Percentiles rank a stretch among this genome's conserved stretches.
These are phyloP conservation scores for Saccharomyces paradoxus DNA, from an alignment of 805 yeast genomes.

Conservation along the genomic window DNA sequence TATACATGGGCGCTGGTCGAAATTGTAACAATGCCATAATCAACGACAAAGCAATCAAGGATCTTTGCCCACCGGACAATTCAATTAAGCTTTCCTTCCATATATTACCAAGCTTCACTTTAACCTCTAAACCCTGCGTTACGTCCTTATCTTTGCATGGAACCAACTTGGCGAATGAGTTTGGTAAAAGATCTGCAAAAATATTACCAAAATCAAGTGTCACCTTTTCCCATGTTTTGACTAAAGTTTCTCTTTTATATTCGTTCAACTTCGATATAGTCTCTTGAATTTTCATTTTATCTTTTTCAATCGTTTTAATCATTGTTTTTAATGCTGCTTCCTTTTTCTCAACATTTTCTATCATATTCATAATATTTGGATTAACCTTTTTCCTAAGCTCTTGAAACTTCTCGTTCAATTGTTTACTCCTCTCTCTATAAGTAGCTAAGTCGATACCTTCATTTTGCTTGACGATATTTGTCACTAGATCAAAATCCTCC, in stretches of 20 bases:
- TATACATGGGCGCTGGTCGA: slow-evolving; percentile 98
- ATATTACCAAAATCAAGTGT: slow-evolving; percentile 83
- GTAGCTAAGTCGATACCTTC: slow-evolving; percentile 57
- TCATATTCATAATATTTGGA: slow-evolving; percentile 80
- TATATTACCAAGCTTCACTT: slow-evolving; percentile 79
- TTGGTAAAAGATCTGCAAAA: slow-evolving; percentile 81
- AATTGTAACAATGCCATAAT: slow-evolving; percentile 87
- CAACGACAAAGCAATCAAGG: slow-evolving; percentile 83
- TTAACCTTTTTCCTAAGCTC: slow-evolving; percentile 77
- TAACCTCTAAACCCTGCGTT: slow-evolving; percentile 83
- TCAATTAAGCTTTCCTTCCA: slow-evolving; percentile 97
- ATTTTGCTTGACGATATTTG: slow-evolving; percentile 50
- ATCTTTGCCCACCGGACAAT: slow-evolving; percentile 93
- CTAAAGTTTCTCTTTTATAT: slow-evolving; percentile 73
- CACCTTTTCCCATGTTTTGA: slow-evolving; percentile 80
- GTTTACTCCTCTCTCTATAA: slow-evolving; percentile 47
- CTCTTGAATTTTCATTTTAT: slow-evolving; percentile 80
- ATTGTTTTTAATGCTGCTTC: slow-evolving; percentile 66
- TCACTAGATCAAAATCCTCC: slow-evolving; percentile 49
- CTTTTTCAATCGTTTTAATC: slow-evolving; percentile 82
- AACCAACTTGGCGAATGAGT: slow-evolving; percentile 81
- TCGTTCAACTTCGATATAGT: slow-evolving; percentile 78
- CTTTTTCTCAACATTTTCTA: slow-evolving; percentile 84
- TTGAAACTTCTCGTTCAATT: slow-evolving; percentile 50
- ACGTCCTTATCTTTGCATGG: slow-evolving; percentile 75